These are phyloP conservation scores for Pontederia paniculata DNA, from an alignment of 176 grass and related monocot genomes.

Conservation along the genomic window DNA sequence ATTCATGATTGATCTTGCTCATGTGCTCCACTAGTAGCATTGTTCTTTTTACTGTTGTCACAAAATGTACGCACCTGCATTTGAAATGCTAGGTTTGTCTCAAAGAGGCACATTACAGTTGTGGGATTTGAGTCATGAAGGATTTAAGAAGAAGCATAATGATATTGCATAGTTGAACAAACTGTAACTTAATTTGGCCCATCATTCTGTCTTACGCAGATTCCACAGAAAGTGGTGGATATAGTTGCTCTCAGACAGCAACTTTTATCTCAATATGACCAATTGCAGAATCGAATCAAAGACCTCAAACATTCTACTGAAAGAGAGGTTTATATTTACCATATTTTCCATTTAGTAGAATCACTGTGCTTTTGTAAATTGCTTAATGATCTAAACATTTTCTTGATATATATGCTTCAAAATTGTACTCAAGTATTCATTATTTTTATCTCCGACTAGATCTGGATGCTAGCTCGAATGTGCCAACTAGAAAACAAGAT, in stretches of 20 bases:
- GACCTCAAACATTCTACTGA: slow-evolving; percentile 60
- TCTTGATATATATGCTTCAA: slow-evolving; percentile 8
- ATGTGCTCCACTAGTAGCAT: too few species aligned
- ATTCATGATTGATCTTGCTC: too few species aligned
- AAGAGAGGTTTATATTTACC: slow-evolving; percentile 55
- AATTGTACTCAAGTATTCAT: slow-evolving; percentile 4
- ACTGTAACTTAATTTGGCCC: slow-evolving; percentile 5
- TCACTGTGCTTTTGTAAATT: background rate
- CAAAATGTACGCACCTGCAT: too few species aligned
- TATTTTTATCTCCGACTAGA: slow-evolving; percentile 36
- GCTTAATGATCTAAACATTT: slow-evolving; percentile 6
- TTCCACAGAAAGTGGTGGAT: slow-evolving; percentile 69
- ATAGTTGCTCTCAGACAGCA: slow-evolving; percentile 64
- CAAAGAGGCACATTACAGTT: too few species aligned
- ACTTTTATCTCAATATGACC: slow-evolving; percentile 92
- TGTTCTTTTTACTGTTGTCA: too few species aligned
- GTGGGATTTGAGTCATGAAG: too few species aligned
- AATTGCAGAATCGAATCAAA: slow-evolving; percentile 71
- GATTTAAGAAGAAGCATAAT: slow-evolving; percentile 10
- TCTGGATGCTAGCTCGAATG: slow-evolving; percentile 95
- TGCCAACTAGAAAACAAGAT: slow-evolving; percentile 97
- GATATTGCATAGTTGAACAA: slow-evolving; percentile 11
- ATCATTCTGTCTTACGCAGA: slow-evolving; percentile 30
- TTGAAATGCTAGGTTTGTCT: too few species aligned
- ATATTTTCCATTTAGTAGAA: slow-evolving; percentile 3